A percentile compares a stretch with the other conserved stretches of the same genome.
Conservation (phyloP, 2,329 filamentous ascomycete genomes). For the Decorospora gaudefroyi region DNA sequence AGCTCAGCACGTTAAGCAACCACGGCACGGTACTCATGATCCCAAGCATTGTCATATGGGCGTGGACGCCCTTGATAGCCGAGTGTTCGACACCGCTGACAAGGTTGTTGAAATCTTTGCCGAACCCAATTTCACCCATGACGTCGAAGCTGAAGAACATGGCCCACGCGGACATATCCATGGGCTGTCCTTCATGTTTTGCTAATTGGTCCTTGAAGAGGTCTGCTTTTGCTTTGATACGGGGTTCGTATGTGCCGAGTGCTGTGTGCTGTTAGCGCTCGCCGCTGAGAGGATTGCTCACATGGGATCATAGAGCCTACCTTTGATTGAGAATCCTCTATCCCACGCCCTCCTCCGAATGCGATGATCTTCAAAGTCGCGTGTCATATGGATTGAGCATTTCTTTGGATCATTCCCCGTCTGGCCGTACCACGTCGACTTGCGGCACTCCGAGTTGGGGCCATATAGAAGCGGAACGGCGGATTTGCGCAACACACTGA, state of each 20-base stretch:
- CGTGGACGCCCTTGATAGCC: conserved; percentile 46
- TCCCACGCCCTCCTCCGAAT: conserved; percentile 35
- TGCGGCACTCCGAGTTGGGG: conserved; percentile 28
- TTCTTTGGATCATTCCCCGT: conserved; percentile 27
- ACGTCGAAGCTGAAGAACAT: conserved; percentile 39
- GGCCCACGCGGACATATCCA: conserved; percentile 31
- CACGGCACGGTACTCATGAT: conserved; percentile 45
- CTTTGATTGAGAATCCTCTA: conserved; percentile 34
- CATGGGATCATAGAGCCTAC: conserved; percentile 9
- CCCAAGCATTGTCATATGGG: conserved; percentile 43
- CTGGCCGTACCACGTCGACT: conserved; percentile 36
- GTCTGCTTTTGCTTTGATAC: conserved; percentile 33
- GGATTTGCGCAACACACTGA: conserved; percentile 27
- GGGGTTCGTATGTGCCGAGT: conserved; percentile 29
- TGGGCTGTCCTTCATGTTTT: conserved; percentile 20
- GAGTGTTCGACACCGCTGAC: conserved; percentile 30
- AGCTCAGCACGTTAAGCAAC: conserved; percentile 39
- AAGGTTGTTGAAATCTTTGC: conserved; percentile 35
- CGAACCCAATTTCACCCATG: conserved; percentile 39
- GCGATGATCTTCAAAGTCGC: conserved; percentile 28
- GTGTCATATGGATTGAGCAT: conserved; percentile 29
- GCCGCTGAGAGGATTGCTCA: no score
- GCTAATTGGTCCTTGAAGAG: conserved; percentile 23
- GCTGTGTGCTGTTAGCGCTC: conserved; percentile 21
- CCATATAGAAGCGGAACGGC: conserved; percentile 31